phyloP scores from a whole-genome alignment of 495 filamentous ascomycete species.

The Aspergillus taichungensis region DNA sequence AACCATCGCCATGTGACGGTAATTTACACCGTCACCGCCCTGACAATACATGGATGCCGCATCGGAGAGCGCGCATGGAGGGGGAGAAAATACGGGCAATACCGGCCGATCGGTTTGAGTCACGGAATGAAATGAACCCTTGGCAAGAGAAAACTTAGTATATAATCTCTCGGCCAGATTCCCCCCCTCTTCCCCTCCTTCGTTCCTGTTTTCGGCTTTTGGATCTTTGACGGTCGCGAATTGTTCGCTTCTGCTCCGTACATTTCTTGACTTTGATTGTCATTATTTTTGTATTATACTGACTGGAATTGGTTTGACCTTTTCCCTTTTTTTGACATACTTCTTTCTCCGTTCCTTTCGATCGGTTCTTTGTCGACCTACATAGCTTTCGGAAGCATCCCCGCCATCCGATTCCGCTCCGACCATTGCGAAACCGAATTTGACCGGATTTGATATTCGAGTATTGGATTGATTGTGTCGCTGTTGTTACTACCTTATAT shows the following conservation, averaged over 20 bases:
- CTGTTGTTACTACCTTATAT: background rate
- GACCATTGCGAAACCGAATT: too few relatives aligned
- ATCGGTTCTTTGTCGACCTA: too few relatives aligned
- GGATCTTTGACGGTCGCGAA: conserved; percentile 23
- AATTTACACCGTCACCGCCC: background rate
- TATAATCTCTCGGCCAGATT: conserved; percentile 9
- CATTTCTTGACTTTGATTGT: conserved; percentile 3
- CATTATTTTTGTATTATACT: background rate
- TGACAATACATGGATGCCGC: background rate
- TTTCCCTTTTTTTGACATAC: background rate
- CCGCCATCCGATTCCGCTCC: too few relatives aligned
- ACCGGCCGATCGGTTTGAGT: background rate
- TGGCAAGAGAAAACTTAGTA: background rate
- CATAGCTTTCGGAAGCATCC: too few relatives aligned
- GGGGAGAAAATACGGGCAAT: background rate
- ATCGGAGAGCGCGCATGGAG: too few relatives aligned
- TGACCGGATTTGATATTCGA: too few relatives aligned
- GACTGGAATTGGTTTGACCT: background rate
- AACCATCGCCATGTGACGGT: too few relatives aligned
- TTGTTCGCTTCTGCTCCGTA: conserved; percentile 21
- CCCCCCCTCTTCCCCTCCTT: conserved; percentile 10
- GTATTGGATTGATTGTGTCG: too few relatives aligned
- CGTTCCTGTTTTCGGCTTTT: conserved; percentile 21
- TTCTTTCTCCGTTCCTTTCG: background rate
- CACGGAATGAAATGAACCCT: background rate